Base-by-base conservation (phyloP, 495 filamentous ascomycete genomes). In the Aspergillus coremiiformis region DNA sequence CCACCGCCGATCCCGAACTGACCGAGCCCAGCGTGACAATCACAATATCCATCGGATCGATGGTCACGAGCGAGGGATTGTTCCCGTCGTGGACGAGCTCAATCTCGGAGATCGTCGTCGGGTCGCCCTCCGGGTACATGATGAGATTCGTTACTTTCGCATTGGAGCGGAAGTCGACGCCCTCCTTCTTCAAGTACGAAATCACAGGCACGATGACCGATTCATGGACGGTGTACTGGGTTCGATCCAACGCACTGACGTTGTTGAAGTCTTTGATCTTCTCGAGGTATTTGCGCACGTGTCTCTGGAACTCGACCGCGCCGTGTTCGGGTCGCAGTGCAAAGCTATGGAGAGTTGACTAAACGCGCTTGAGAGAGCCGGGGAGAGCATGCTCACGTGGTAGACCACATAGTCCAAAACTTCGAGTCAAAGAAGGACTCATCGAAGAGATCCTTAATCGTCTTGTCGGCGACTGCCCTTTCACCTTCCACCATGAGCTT, bases 341-440 rank as follows among this genome's bases (percentile, higher is more conserved):
- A 49, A 67, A 66, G 15, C 58, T 64, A 43, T 46, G 9, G 0
- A 4, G 19, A 11, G 17, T 22, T 47, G 14, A 15, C 4, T 4
- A 1, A 27, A 48, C 5, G 29, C 14, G 22, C 10, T 45, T 17
- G 7, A 9, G 11, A 6, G 20, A 6, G 11, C 29, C 8, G 20
- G 20, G 27, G 9, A 42, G 35, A 9, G 43, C 21, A 43, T 35
- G 30, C 53, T 48, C 52, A 68, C 64, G 59, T 66, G 9, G 65
- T 67, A 8, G 63, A 63, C 66, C 64, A 70, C 52, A 68, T 54
- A 23, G 51, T 66, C 70, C 70, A 73, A 49, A 71, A 73, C 12
- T 60, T 66, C 1, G 64, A 65, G 23, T 59, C 24, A 59, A 73
- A 71, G 49, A 73, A 73, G 1, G 32, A 51, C 15, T 57, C 49